A percentile compares a stretch with the other conserved stretches of the same genome.
These are phyloP conservation scores for Rhinocladiella mackenziei DNA, from an alignment of 2,329 filamentous ascomycete genomes.

Conservation along the genomic window DNA sequence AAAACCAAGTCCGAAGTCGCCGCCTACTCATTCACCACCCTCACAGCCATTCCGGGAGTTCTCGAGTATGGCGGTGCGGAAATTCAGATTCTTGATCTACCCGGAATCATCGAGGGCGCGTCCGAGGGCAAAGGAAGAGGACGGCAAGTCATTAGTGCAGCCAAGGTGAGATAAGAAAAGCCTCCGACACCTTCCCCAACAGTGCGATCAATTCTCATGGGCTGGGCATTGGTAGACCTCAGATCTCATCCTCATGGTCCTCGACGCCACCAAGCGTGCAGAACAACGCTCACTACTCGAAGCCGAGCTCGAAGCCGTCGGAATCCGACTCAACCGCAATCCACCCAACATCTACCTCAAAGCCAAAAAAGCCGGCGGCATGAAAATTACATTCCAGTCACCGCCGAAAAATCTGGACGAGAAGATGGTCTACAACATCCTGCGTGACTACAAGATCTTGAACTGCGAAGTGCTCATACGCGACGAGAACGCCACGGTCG, in stretches of 20 bases:
- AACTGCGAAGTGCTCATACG: slow-evolving; percentile 95
- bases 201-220: no score
- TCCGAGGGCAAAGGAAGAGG: slow-evolving; percentile 93
- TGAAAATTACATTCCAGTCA: slow-evolving; percentile 95
- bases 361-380: slow-evolving; percentile 88
- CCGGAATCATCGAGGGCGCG: slow-evolving; percentile 96
- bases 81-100: slow-evolving; percentile 95
- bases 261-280: slow-evolving; percentile 93
- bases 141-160: slow-evolving; percentile 92
- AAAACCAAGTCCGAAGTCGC: slow-evolving; percentile 96
- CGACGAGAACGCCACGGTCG: slow-evolving; percentile 91
- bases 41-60: slow-evolving; percentile 95
- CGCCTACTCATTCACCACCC: slow-evolving; percentile 93
- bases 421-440: slow-evolving; percentile 96
- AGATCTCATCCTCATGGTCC: slow-evolving; percentile 92
- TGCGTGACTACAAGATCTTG: slow-evolving; percentile 97
- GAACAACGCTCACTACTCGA: slow-evolving; percentile 89
- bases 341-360: slow-evolving; percentile 98
- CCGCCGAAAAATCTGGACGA: slow-evolving; percentile 91
- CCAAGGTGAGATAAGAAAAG: slow-evolving; percentile 58
- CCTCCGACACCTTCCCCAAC: no score
- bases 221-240: slow-evolving; percentile 24
- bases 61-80: slow-evolving; percentile 96
- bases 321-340: slow-evolving; percentile 85
- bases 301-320: slow-evolving; percentile 88